Evolutionary conservation across 2,329 filamentous ascomycete genomes (phyloP), one percentile per base, ranked within the genome.

Genomic region (Cyphellophora attinorum): DNA sequence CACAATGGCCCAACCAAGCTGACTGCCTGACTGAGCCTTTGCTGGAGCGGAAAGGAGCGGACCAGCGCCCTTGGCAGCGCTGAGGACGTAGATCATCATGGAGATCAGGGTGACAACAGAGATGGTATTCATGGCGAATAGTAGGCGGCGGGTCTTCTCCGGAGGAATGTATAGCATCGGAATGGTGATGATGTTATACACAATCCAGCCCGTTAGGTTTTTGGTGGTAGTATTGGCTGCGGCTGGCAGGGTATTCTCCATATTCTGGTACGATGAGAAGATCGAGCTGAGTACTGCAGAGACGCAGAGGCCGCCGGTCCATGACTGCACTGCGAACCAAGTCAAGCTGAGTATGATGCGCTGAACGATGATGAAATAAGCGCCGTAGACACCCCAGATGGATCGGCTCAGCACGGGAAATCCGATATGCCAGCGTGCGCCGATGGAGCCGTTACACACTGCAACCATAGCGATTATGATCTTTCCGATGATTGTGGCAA

Each of bases 91-190:
- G 12, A 51, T 51, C 31, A 51, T 45, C 29, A 53, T 47, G 4
- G 39, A 37, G 13, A 52, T 32, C 25, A 53, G 42, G 6, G 47
- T 48, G 11, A 42, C 32, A 14, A 49, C 40, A n/a, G 47, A 49
- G 29, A 51, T 37, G 3, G 36, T 25, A 33, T 55, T 55, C 38
- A 54, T 51, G 8, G 42, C 35, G 19, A 48, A 44, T 2, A 59
- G 49, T 0, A 56, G 39, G 1, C 48, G 47, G 34, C 54, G 57
- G 16, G 62, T 60, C 31, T 56, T 53, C 36, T 67, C 57, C 0
- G 65, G 66, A 2, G 54, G 55, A 16, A 67, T 53, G 29, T 58
- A 62, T 8, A 69, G 52, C 13, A 69, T 53, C 1, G 61, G 61
- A 6, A 62, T 51, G 3, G 45, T 52, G 16, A 60, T 44, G 16